phyloP scores from a whole-genome alignment of 129 eudicot genomes.

The Calendula officinalis region DNA sequence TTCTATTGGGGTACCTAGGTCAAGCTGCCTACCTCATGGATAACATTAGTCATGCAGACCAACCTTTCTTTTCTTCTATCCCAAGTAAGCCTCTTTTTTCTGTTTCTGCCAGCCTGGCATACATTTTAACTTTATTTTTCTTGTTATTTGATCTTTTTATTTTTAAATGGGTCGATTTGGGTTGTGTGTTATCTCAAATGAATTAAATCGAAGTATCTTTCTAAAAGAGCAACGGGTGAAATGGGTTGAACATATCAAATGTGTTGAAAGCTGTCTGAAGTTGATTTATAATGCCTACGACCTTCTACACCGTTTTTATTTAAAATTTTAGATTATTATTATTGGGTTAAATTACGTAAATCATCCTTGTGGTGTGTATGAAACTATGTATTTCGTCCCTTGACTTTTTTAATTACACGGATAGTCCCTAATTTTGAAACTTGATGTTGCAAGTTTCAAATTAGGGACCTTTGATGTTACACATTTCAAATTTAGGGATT shows the following conservation, averaged over 20 bases:
- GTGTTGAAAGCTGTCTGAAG: not conserved
- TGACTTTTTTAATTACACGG: too few relatives aligned
- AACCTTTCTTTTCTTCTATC: constrained; percentile 84
- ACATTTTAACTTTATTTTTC: not conserved
- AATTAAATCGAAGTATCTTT: not conserved
- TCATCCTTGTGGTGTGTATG: too few relatives aligned
- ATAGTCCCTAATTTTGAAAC: too few relatives aligned
- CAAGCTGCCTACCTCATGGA: constrained; percentile 97
- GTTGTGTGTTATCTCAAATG: not conserved
- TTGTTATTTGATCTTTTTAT: not conserved
- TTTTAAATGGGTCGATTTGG: not conserved
- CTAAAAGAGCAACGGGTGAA: not conserved
- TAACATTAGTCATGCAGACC: constrained; percentile 65
- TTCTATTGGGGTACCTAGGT: constrained; percentile 88
- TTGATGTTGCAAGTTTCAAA: too few relatives aligned
- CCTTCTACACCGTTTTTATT: not conserved
- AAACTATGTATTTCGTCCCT: too few relatives aligned
- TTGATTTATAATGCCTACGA: not conserved
- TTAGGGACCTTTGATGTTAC: too few relatives aligned
- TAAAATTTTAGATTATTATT: not conserved
- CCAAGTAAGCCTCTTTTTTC: constrained; percentile 62
- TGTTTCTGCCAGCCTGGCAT: not conserved
- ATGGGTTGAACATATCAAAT: not conserved
- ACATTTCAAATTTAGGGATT: too few relatives aligned
- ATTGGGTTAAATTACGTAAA: too few relatives aligned